Percentiles rank a stretch among this genome's conserved stretches.
These are phyloP conservation scores for Glycine soja DNA, from an alignment of 306 rosid species.

Conservation along the genomic window DNA sequence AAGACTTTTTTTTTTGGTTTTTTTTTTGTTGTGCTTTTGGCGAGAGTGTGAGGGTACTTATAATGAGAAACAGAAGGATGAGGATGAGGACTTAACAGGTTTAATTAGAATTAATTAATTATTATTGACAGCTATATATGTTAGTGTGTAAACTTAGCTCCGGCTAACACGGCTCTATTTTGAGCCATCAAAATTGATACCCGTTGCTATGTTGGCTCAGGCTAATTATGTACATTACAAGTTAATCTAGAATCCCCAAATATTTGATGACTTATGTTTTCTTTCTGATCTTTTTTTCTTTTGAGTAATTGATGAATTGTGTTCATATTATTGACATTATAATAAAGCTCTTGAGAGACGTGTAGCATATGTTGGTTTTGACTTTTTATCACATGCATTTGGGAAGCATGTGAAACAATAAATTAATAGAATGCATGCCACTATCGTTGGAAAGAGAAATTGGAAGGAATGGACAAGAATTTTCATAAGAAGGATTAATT, in stretches of 20 bases:
- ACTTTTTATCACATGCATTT: too few species aligned
- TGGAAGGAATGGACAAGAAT: not conserved
- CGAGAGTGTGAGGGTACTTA: slow-evolving; percentile 48
- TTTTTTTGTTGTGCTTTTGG: not conserved
- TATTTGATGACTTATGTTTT: not conserved
- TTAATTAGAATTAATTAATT: not conserved
- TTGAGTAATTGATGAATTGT: too few species aligned
- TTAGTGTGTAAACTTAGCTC: slow-evolving; percentile 44
- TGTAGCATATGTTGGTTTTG: too few species aligned
- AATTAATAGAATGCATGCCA: too few species aligned
- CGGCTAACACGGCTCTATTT: slow-evolving; percentile 59
- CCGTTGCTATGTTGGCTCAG: not conserved
- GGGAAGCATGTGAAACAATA: too few species aligned
- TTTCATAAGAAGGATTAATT: not conserved
- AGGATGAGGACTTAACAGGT: not conserved
- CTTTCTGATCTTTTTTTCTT: not conserved
- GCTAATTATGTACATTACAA: slow-evolving; percentile 2
- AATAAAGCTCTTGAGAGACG: too few species aligned
- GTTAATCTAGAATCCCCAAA: not conserved
- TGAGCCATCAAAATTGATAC: slow-evolving; percentile 55
- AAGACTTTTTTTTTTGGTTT: not conserved
- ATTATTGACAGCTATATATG: slow-evolving; percentile 44
- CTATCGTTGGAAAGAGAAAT: too few species aligned
- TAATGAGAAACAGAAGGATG: slow-evolving; percentile 37
- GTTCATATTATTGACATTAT: too few species aligned